Base-by-base conservation (phyloP, 2,329 filamentous ascomycete species). In the Blastomyces parvus region DNA sequence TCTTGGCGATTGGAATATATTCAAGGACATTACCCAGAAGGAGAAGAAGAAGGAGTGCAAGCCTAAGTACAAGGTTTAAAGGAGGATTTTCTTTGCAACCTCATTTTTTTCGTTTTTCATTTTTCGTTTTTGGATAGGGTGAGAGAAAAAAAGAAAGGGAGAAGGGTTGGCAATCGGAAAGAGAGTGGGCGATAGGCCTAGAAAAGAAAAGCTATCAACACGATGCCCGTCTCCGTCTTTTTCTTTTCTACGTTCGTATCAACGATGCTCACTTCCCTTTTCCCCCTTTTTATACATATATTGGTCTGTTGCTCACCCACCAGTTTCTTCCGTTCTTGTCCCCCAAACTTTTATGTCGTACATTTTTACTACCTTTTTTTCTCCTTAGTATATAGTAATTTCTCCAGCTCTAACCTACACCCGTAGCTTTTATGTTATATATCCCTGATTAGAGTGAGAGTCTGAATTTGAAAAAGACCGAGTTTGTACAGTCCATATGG, bases 1-100 rank as follows among this genome's bases (percentile, higher is more conserved):
- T 3, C 48, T 56, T 55, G 13, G 50, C 25, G 50, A 56, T 9
- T 62, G 60, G 60, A 62, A 22, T 36, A 25, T 62, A 9, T 56
- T 42, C 8, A 36, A 56, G 48, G 52, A 62, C 48, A 46, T 56
- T 46, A 56, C 60, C n/a, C 52, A 33, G 14, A 27, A 27, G 13
- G 48, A 38, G 59, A 33, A 46, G 38, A 30, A 25, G n/a, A 22
- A 8, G 14, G 22, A 14, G 38, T 59, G 57, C 57, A 44, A 59
- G 40, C 14, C 7, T 17, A 33, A 46, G 36, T 22, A 25, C 17
- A 25, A 25, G 2, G 19, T 22, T 6, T 57, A 38, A n/a, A 8
- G 55, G 55, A 22, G n/a, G 8, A 17, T 40, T 17, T 59, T 58
- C 2, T 59, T 59, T 48, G 9, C 1, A 11, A 33, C 22, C 6